Base-by-base conservation (phyloP, 768 basidiomycete species). In the Amanita fuliginea region DNA sequence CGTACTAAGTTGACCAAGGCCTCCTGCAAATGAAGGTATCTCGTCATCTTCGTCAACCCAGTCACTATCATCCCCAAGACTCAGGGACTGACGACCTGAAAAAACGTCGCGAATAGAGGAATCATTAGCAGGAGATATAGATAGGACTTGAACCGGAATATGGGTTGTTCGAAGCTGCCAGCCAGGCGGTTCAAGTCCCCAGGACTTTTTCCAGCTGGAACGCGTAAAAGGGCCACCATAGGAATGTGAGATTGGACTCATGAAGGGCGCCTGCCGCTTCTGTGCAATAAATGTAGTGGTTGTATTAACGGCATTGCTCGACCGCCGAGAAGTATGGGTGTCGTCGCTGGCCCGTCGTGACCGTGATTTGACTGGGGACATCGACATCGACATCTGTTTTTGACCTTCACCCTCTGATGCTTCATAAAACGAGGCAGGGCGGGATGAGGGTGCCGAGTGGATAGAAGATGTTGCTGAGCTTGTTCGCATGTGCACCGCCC, bases 21-120 rank as follows among this genome's bases (percentile, higher is more conserved):
- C 88, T 42, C 86, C 87, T 11, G 78, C 82, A 65, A 87, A 90
- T 21, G 77, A 70, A 2, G 73, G 74, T 6, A 80, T 64, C 56
- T 89, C 86, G 6, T 90, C 88, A 36, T 92, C 88, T 56, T 89
- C 86, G 57, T 91, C 89, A 11, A 88, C 83, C 88, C 88, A 91
- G 54, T 90, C 87, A 41, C 81, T 83, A 56, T 91, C 88, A 57
- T 89, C 89, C 6, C 84, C 83, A 45, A 74, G 61, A 56, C 57
- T 76, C 37, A 76, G 54, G 35, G 82, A 76, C 53, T 71, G 74
- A 53, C 83, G 62, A 14, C 83, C 80, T n/a, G 83, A 79, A 53
- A 92, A 89, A 22, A 92, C 88, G 55, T 92, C 88, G 34, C 88
- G 73, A 22, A 92, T 74, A 14, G 68, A 72, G 52, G 68, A 62